phyloP scores from a whole-genome alignment of 352 stramenopile species.

The Phytophthora tubulina region DNA sequence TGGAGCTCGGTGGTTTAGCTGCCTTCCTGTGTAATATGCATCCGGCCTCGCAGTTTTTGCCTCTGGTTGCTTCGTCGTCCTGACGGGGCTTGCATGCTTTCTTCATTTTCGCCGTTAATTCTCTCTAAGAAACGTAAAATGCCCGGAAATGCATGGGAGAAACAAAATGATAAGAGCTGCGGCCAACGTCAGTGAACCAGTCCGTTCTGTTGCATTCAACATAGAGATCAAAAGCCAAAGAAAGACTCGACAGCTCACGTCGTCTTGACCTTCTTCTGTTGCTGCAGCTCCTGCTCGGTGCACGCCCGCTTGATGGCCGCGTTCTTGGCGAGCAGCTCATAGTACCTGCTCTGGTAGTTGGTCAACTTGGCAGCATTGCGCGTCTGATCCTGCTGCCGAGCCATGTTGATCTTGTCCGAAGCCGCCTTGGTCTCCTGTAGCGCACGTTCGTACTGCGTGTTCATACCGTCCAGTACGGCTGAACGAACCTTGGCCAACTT shows the following conservation, averaged over 20 bases:
- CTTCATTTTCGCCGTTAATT: slow-evolving; percentile 35
- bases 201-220: not conserved
- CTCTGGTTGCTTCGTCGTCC: slow-evolving; percentile 24
- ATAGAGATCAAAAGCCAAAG: not conserved
- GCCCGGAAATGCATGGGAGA: slow-evolving; percentile 15
- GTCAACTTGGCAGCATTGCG: slow-evolving; percentile 73
- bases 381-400: slow-evolving; percentile 74
- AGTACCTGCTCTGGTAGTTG: slow-evolving; percentile 62
- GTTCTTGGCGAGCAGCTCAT: slow-evolving; percentile 77
- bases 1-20: slow-evolving; percentile 26
- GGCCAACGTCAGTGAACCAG: not conserved
- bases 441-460: slow-evolving; percentile 59
- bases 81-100: slow-evolving; percentile 24
- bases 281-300: slow-evolving; percentile 27
- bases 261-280: slow-evolving; percentile 56
- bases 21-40: slow-evolving; percentile 45
- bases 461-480: slow-evolving; percentile 71
- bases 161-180: not conserved
- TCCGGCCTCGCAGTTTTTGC: slow-evolving; percentile 36
- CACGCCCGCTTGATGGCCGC: slow-evolving; percentile 59
- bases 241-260: slow-evolving; percentile 13
- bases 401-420: slow-evolving; percentile 66
- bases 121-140: slow-evolving; percentile 42
- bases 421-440: slow-evolving; percentile 48
- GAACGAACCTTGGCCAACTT: slow-evolving; percentile 74